phyloP scores from a whole-genome alignment of 2,329 filamentous ascomycete genomes.

The Thielaviopsis populi region DNA sequence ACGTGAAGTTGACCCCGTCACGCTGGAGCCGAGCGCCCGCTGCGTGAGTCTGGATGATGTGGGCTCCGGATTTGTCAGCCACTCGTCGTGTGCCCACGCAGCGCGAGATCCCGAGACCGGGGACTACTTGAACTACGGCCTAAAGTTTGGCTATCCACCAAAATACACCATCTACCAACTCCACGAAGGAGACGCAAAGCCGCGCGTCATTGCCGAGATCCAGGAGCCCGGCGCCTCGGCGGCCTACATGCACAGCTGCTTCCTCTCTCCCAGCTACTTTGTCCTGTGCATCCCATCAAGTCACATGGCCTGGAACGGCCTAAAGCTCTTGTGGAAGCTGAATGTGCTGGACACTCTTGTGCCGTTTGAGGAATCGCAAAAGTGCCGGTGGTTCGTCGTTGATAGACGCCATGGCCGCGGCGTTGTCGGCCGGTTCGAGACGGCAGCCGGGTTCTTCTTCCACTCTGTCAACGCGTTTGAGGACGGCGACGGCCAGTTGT shows the following conservation, averaged over 20 bases:
- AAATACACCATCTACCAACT: conserved; percentile 57
- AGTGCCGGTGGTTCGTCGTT: conserved; percentile 58
- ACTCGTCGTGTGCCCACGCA: conserved; percentile 54
- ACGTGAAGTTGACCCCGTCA: conserved; percentile 51
- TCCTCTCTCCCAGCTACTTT: conserved; percentile 55
- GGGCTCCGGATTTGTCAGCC: conserved; percentile 54
- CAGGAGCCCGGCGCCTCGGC: conserved; percentile 32
- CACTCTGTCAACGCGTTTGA: conserved; percentile 69
- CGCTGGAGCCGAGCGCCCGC: conserved; percentile 54
- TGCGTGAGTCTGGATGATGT: conserved; percentile 41
- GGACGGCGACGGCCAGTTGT: conserved; percentile 37
- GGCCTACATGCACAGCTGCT: conserved; percentile 74
- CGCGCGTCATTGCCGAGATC: conserved; percentile 57
- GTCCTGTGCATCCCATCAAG: conserved; percentile 59
- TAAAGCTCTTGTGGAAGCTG: conserved; percentile 45
- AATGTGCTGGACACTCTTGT: conserved; percentile 56
- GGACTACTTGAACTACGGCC: conserved; percentile 69
- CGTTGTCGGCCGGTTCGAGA: conserved; percentile 53
- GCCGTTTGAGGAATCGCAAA: conserved; percentile 41
- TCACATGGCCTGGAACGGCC: conserved; percentile 41
- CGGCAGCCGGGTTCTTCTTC: conserved; percentile 59
- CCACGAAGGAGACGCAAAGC: conserved; percentile 46
- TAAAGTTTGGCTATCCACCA: conserved; percentile 41
- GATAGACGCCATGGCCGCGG: conserved; percentile 49
- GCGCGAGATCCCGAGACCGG: conserved; percentile 57